These are phyloP conservation scores for Macadamia integrifolia DNA, from an alignment of 164 flowering plant species.

Conservation along the genomic window DNA sequence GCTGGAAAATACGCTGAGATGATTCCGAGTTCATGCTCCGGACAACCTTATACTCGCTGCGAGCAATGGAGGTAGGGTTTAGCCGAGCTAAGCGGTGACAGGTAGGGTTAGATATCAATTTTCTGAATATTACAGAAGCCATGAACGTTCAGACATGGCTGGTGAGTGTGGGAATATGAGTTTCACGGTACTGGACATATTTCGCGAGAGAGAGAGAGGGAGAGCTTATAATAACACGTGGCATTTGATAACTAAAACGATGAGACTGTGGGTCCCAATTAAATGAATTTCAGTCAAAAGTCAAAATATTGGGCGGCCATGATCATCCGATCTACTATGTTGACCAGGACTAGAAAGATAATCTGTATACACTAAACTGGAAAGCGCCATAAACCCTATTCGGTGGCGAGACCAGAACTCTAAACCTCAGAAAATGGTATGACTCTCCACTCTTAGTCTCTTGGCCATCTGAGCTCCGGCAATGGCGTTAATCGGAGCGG, in stretches of 20 bases:
- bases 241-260: too few relatives aligned
- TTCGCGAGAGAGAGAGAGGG: too few relatives aligned
- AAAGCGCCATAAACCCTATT: too few relatives aligned
- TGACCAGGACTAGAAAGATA: too few relatives aligned
- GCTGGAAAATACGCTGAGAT: constrained; percentile 61
- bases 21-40: constrained; percentile 45
- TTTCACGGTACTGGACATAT: too few relatives aligned
- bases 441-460: not conserved
- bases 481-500: constrained; percentile 12
- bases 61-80: constrained; percentile 2
- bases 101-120: constrained; percentile 11
- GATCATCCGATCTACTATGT: too few relatives aligned
- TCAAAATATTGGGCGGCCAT: too few relatives aligned
- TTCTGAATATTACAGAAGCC: constrained; percentile 15
- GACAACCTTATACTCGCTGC: not conserved
- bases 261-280: too few relatives aligned
- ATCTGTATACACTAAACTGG: too few relatives aligned
- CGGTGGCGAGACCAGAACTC: too few relatives aligned
- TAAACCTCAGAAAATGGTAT: not conserved
- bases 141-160: constrained; percentile 7
- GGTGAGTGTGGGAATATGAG: not conserved
- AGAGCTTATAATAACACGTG: too few relatives aligned
- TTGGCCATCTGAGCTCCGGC: not conserved
- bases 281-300: too few relatives aligned
- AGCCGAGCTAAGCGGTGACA: constrained; percentile 3